Evolutionary conservation across 2,329 filamentous ascomycete genomes (phyloP).

Genomic region (Neoscytalidium dimidiatum): DNA sequence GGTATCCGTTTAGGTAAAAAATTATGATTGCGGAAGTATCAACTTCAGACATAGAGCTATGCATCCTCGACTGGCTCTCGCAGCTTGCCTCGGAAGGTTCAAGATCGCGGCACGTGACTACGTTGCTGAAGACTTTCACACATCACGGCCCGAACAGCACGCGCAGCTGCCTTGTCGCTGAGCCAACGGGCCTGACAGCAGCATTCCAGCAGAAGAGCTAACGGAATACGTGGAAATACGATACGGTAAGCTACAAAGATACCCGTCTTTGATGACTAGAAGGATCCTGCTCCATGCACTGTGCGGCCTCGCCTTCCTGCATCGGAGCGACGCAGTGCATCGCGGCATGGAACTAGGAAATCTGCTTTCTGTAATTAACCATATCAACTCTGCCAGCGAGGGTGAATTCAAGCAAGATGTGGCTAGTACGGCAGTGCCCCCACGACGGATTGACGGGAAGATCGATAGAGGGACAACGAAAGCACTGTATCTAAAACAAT

Average conservation of each 20-base stretch:
- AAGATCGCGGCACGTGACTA: neutral
- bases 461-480: neutral
- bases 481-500: neutral
- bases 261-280: neutral
- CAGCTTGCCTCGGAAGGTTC: neutral
- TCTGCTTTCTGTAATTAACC: neutral
- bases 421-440: neutral
- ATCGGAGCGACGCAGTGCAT: neutral
- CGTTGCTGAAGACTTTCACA: neutral
- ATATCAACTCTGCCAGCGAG: neutral
- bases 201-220: neutral
- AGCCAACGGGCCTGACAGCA: neutral
- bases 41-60: neutral
- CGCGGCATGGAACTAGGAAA: neutral
- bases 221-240: neutral
- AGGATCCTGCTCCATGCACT: neutral
- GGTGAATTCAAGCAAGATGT: neutral
- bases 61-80: neutral
- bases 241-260: neutral
- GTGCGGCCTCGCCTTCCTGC: neutral
- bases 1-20: too few species aligned
- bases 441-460: neutral
- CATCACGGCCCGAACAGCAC: neutral
- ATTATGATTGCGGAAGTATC: neutral
- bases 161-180: neutral